Evolutionary conservation across 441 rosid genomes (phyloP).

Genomic region (Biscutella auriculata): DNA sequence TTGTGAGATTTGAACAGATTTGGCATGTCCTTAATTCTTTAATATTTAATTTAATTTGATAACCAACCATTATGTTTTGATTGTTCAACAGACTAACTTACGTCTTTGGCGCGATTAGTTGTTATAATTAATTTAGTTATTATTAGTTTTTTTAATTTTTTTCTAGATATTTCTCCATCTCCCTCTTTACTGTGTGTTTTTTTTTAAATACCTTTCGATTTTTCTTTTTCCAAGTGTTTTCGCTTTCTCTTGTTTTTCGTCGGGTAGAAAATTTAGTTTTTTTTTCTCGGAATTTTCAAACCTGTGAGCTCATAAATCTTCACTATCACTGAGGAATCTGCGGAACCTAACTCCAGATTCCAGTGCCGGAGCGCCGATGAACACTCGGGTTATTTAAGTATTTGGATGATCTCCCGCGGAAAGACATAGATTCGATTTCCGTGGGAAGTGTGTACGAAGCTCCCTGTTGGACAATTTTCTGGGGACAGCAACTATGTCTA

Average conservation of each 20-base stretch:
- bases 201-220: background rate
- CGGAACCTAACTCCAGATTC: constrained; percentile 9
- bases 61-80: background rate
- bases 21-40: background rate
- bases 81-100: constrained; percentile 12
- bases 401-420: constrained; percentile 12
- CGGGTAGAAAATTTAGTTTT: background rate
- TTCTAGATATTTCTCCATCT: background rate
- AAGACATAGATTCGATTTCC: constrained; percentile 6
- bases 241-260: constrained; percentile 2
- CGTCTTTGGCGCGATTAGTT: constrained; percentile 17
- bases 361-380: constrained; percentile 22
- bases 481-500: constrained; percentile 38
- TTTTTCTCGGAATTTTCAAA: background rate
- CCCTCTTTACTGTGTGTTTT: background rate
- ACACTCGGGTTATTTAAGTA: constrained; percentile 4
- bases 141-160: background rate
- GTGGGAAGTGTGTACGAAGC: no score
- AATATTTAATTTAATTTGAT: background rate
- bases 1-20: background rate
- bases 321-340: background rate
- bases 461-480: no score
- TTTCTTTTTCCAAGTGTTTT: constrained; percentile 11
- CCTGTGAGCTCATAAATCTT: constrained; percentile 13
- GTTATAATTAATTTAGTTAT: background rate